phyloP scores from a whole-genome alignment of 306 rosid genomes.

The Cercis canadensis region DNA sequence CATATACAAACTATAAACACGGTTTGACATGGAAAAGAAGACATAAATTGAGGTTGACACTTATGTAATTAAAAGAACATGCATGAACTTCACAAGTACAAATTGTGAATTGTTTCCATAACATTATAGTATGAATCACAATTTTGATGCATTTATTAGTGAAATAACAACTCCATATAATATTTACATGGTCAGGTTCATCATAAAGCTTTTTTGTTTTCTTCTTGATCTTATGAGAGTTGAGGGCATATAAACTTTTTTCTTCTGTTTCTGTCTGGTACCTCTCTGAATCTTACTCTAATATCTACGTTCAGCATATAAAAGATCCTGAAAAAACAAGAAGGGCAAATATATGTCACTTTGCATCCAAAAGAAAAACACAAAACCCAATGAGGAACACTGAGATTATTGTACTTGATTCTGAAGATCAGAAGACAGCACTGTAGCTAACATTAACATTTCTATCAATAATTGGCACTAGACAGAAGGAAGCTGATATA shows the following conservation, averaged over 20 bases:
- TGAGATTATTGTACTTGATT: slow-evolving; percentile 21
- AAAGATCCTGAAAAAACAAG: slow-evolving; percentile 16
- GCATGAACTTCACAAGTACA: no score
- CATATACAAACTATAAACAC: no score
- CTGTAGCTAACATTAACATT: slow-evolving; percentile 8
- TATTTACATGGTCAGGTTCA: not conserved
- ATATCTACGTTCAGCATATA: no score
- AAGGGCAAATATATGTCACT: slow-evolving; percentile 27
- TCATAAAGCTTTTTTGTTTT: not conserved
- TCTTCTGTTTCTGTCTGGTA: not conserved
- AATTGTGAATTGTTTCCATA: no score
- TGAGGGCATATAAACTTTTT: not conserved
- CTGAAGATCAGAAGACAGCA: slow-evolving; percentile 3
- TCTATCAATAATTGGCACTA: slow-evolving; percentile 8
- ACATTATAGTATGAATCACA: no score
- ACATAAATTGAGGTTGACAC: no score
- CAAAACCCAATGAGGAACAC: slow-evolving; percentile 15
- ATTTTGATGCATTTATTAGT: no score
- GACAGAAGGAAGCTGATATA: not conserved
- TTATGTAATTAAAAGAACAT: no score
- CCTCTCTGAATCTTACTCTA: no score
- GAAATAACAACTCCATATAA: no score
- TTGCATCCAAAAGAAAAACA: slow-evolving; percentile 36
- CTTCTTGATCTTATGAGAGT: not conserved
- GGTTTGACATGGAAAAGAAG: no score